Percentiles rank a stretch among this genome's conserved stretches.
Conservation (phyloP, 768 basidiomycete species). For the Leccinum aurantiacum region DNA sequence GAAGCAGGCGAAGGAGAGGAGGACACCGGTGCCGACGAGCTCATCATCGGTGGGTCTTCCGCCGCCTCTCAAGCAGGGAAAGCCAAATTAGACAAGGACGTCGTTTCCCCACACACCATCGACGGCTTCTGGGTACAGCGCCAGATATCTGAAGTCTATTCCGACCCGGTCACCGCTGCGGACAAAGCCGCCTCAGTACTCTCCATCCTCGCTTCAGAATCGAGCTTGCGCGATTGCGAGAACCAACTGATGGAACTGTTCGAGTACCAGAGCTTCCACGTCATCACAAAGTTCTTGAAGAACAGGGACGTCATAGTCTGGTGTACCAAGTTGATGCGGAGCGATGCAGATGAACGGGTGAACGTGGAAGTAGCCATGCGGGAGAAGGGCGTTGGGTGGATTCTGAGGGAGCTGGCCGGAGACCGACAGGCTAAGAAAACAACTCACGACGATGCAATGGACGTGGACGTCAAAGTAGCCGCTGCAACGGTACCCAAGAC, state of each 20-base stretch:
- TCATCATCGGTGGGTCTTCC: conserved; percentile 76
- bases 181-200: conserved; percentile 88
- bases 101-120: conserved; percentile 85
- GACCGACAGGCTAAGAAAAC: conserved; percentile 63
- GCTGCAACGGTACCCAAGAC: conserved; percentile 63
- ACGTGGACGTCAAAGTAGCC: conserved; percentile 64
- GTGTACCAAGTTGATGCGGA: conserved; percentile 95
- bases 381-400: conserved; percentile 96
- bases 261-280: conserved; percentile 88
- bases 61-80: conserved; percentile 45
- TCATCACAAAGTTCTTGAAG: conserved; percentile 87
- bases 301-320: conserved; percentile 96
- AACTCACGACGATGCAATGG: conserved; percentile 63
- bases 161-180: conserved; percentile 92
- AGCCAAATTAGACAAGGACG: conserved; percentile 66
- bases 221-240: conserved; percentile 87
- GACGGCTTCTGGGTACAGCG: conserved; percentile 99
- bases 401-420: conserved; percentile 82
- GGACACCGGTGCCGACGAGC: conserved; percentile 58
- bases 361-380: conserved; percentile 98
- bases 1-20: conserved; percentile 47
- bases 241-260: conserved; percentile 97
- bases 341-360: conserved; percentile 82
- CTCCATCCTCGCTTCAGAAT: conserved; percentile 82
- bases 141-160: conserved; percentile 85